phyloP scores from a whole-genome alignment of 2,329 filamentous ascomycete genomes.

The Coleophoma cylindrospora region DNA sequence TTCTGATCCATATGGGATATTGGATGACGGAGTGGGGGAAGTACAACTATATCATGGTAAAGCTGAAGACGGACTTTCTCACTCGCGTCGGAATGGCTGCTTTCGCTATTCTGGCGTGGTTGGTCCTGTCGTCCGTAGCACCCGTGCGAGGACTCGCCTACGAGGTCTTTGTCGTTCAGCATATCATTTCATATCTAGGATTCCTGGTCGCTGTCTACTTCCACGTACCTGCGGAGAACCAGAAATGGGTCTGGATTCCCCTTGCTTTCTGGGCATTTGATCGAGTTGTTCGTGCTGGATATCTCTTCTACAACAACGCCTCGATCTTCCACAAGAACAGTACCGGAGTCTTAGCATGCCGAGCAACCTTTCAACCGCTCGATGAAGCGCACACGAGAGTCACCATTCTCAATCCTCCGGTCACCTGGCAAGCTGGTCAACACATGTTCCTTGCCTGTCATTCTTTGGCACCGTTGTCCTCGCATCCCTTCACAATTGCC shows the following conservation, averaged over 20 bases:
- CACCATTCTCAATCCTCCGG: conserved; percentile 46
- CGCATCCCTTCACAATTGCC: conserved; percentile 60
- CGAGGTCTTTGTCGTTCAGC: conserved; percentile 49
- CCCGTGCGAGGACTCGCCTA: conserved; percentile 44
- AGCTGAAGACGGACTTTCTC: conserved; percentile 42
- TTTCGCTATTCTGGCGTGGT: conserved; percentile 44
- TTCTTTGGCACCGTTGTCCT: conserved; percentile 50
- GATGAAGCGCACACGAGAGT: conserved; percentile 51
- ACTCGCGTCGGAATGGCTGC: conserved; percentile 46
- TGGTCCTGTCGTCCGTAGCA: conserved; percentile 42
- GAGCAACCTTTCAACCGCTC: conserved; percentile 41
- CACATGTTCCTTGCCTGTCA: conserved; percentile 58
- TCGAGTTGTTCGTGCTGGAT: conserved; percentile 30
- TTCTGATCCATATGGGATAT: conserved; percentile 48
- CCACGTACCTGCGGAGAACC: conserved; percentile 38
- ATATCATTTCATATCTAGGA: conserved; percentile 43
- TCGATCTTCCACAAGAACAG: conserved; percentile 31
- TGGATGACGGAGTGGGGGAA: conserved; percentile 47
- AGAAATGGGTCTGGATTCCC: conserved; percentile 39
- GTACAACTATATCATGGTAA: conserved; percentile 41
- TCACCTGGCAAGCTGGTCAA: conserved; percentile 57
- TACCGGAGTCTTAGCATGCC: conserved; percentile 30
- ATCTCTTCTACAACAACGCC: conserved; percentile 33
- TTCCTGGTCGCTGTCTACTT: conserved; percentile 42
- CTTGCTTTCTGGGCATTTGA: conserved; percentile 40